These are phyloP conservation scores for Dryas integrifolia DNA, from an alignment of 331 rosid genomes.

Conservation along the genomic window DNA sequence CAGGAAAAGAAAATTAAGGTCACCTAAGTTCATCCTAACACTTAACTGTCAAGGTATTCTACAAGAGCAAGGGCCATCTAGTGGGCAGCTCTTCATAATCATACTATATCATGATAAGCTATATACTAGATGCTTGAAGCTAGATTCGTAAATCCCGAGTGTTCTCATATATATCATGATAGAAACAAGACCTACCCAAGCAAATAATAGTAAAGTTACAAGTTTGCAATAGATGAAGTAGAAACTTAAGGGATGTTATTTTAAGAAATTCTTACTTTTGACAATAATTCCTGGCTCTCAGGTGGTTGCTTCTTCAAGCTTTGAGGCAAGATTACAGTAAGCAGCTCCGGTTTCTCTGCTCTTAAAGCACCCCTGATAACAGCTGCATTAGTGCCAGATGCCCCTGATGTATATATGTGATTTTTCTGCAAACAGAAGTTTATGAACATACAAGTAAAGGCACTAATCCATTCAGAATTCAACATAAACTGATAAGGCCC, in stretches of 20 bases:
- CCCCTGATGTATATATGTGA: conserved; percentile 96
- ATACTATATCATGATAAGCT: not conserved
- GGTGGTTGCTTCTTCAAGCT: conserved; percentile 94
- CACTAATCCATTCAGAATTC: not conserved
- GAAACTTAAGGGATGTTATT: conserved; percentile 10
- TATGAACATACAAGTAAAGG: conserved; percentile 21
- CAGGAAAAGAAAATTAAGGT: not conserved
- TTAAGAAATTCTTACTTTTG: conserved; percentile 61
- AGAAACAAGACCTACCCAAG: not conserved
- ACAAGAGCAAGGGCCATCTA: not conserved
- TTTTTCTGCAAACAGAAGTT: conserved; percentile 61
- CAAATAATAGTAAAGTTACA: not conserved
- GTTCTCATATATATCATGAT: not conserved
- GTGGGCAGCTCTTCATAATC: not conserved
- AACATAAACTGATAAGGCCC: conserved; percentile 15
- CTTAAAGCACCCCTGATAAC: conserved; percentile 98
- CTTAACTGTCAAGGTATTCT: not conserved
- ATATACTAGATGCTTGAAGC: not conserved
- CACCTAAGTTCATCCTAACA: not conserved
- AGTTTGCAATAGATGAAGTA: not conserved
- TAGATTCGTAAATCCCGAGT: not conserved
- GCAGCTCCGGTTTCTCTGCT: conserved; percentile 97
- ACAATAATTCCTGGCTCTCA: conserved; percentile 94
- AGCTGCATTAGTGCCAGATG: conserved; percentile 99
- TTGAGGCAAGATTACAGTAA: conserved; percentile 95